A percentile compares a stretch with the other conserved stretches of the same genome.
phyloP scores from a whole-genome alignment of 148 eudicot species.

The Vaccinium vitisidaea region DNA sequence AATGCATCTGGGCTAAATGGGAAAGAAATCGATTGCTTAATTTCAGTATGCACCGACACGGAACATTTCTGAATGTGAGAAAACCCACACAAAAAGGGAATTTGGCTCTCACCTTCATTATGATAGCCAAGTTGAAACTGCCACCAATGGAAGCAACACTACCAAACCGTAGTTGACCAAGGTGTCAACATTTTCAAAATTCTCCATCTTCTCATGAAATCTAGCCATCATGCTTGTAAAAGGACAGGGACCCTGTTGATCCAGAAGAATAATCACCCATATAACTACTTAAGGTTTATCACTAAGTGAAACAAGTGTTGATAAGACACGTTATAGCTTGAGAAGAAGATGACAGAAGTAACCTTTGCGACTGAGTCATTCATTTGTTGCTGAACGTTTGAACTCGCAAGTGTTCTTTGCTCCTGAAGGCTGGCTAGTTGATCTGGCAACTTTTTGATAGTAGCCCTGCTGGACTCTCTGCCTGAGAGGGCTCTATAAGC shows the following conservation, averaged over 20 bases:
- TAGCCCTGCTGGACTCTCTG: slow-evolving; percentile 31
- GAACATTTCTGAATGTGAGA: background rate
- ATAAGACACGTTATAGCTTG: background rate
- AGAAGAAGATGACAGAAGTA: slow-evolving; percentile 18
- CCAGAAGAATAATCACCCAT: slow-evolving; percentile 31
- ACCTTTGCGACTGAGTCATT: slow-evolving; percentile 36
- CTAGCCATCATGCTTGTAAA: slow-evolving; percentile 41
- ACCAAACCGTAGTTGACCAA: slow-evolving; percentile 65
- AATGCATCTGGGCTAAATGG: background rate
- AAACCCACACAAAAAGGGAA: background rate
- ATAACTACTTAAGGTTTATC: background rate
- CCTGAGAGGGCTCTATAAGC: slow-evolving; percentile 68
- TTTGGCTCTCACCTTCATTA: slow-evolving; percentile 37
- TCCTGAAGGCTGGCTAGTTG: slow-evolving; percentile 28
- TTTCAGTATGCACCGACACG: background rate
- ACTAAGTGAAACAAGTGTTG: background rate
- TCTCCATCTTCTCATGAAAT: slow-evolving; percentile 45
- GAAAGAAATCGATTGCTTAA: background rate
- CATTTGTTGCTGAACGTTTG: slow-evolving; percentile 30
- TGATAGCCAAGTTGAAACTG: slow-evolving; percentile 65
- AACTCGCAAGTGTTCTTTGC: slow-evolving; percentile 28
- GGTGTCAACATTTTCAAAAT: slow-evolving; percentile 47
- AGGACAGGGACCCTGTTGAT: slow-evolving; percentile 49
- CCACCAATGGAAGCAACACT: slow-evolving; percentile 58
- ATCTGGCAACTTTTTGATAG: slow-evolving; percentile 28